A percentile compares a stretch with the other conserved stretches of the same genome.
phyloP scores from a whole-genome alignment of 108 stramenopile species.

The Conticribra guillardii region DNA sequence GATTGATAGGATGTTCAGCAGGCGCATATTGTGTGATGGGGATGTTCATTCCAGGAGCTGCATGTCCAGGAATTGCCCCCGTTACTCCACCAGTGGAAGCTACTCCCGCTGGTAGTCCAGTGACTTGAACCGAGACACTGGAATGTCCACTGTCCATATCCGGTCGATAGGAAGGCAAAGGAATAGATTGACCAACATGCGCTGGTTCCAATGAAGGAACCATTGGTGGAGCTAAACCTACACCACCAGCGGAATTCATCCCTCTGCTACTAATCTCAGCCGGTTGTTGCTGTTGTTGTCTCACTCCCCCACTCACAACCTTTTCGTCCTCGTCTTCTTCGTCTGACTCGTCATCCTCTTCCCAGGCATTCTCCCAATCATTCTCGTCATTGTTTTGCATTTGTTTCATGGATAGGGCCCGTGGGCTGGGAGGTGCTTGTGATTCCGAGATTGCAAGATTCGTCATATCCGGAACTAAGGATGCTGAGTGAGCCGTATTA shows the following conservation, averaged over 20 bases:
- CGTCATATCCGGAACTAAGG: constrained; percentile 17
- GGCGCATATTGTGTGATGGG: constrained; percentile 19
- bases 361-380: constrained; percentile 58
- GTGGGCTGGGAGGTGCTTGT: constrained; percentile 18
- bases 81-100: neutral
- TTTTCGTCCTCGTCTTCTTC: constrained; percentile 37
- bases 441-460: constrained; percentile 12
- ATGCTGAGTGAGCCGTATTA: neutral
- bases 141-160: constrained; percentile 18
- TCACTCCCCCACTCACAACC: too few species aligned
- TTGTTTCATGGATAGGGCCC: constrained; percentile 16
- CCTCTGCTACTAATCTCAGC: constrained; percentile 8
- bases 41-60: neutral
- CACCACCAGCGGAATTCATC: too few species aligned
- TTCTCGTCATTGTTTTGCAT: constrained; percentile 50
- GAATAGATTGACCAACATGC: neutral
- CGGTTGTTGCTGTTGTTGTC: constrained; percentile 19
- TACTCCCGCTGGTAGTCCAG: neutral
- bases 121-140: neutral
- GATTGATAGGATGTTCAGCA: neutral
- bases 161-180: neutral
- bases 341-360: constrained; percentile 39
- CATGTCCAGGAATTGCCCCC: neutral
- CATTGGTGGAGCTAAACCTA: neutral
- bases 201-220: constrained; percentile 3